These are phyloP conservation scores for Komagataea norvegica DNA, from an alignment of 1,139 yeast genomes.

Conservation along the genomic window DNA sequence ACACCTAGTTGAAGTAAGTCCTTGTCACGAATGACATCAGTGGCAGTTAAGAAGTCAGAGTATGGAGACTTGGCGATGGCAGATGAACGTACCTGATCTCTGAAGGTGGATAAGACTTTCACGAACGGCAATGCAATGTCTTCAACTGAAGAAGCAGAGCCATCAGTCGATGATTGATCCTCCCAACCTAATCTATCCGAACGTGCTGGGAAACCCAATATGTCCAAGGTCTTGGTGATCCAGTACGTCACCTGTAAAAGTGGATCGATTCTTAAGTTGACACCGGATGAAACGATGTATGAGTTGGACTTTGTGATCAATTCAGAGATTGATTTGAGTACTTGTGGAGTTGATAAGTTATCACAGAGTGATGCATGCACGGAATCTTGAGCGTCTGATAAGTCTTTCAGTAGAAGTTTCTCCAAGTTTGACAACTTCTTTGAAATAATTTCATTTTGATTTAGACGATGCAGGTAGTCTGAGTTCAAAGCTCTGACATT, in stretches of 20 bases:
- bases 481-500: conserved; percentile 71
- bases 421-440: conserved; percentile 54
- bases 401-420: conserved; percentile 47
- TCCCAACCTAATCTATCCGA: conserved; percentile 78
- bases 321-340: conserved; percentile 58
- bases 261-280: conserved; percentile 59
- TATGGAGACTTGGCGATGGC: conserved; percentile 60
- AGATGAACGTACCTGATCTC: conserved; percentile 71
- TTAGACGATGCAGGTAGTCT: conserved; percentile 45
- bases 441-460: conserved; percentile 43
- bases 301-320: conserved; percentile 67
- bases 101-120: conserved; percentile 68
- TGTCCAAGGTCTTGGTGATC: conserved; percentile 62
- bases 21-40: conserved; percentile 55
- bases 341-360: conserved; percentile 76
- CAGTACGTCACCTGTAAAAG: conserved; percentile 60
- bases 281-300: conserved; percentile 54
- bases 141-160: conserved; percentile 41
- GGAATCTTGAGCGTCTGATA: conserved; percentile 50
- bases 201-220: conserved; percentile 74
- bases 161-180: conserved; percentile 31
- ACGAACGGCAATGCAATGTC: conserved; percentile 76
- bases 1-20: conserved; percentile 74
- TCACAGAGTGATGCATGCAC: conserved; percentile 84
- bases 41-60: conserved; percentile 49